Conservation (phyloP, 2,329 filamentous ascomycete genomes). For the Penicillium hordei region DNA sequence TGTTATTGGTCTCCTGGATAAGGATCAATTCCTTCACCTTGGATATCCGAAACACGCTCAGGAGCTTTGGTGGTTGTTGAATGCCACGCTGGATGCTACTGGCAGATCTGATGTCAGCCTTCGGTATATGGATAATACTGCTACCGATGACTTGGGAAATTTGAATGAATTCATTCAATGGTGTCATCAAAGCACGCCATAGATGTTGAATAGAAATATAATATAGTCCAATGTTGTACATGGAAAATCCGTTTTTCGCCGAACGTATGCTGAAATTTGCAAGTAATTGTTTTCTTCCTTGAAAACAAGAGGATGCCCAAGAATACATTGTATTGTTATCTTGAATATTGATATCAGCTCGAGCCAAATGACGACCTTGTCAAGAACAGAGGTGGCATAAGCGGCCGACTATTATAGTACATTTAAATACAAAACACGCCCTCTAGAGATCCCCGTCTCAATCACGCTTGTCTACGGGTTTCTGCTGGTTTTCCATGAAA, state of each 20-base stretch:
- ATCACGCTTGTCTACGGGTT: slow-evolving; percentile 2
- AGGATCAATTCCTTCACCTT: slow-evolving; percentile 26
- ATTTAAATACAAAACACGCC: background rate
- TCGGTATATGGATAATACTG: slow-evolving; percentile 28
- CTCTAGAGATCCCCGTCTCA: background rate
- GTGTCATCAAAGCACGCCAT: slow-evolving; percentile 11
- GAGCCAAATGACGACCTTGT: background rate
- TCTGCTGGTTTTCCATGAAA: slow-evolving; percentile 15
- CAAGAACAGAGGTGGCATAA: background rate
- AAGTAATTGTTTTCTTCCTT: background rate
- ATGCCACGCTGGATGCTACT: slow-evolving; percentile 26
- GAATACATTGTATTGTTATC: background rate
- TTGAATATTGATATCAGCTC: background rate
- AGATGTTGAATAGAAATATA: slow-evolving; percentile 5
- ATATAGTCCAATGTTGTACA: background rate
- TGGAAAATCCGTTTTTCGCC: no score
- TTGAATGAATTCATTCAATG: slow-evolving; percentile 35
- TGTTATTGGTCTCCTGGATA: slow-evolving; percentile 13
- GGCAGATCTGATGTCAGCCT: slow-evolving; percentile 14
- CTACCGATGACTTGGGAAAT: slow-evolving; percentile 33
- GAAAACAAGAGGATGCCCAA: background rate
- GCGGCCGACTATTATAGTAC: background rate
- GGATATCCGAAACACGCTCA: slow-evolving; percentile 36
- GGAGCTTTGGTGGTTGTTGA: slow-evolving; percentile 34
- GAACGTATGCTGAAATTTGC: no score